phyloP scores from a whole-genome alignment of 805 yeast species.

The Ogataea sp. region DNA sequence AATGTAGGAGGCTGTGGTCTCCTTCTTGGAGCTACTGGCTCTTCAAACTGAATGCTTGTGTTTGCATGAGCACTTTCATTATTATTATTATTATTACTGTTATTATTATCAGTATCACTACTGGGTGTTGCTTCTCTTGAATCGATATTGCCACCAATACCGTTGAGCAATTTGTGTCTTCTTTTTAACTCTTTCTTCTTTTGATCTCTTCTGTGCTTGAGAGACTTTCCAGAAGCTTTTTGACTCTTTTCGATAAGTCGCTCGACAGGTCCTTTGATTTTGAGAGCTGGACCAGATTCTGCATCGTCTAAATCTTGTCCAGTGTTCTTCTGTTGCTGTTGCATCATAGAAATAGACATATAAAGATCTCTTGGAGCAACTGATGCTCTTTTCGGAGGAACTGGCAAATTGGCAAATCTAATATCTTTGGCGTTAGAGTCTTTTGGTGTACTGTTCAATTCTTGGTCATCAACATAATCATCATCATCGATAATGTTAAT shows the following conservation, averaged over 20 bases:
- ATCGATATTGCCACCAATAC: no score
- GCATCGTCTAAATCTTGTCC: conserved; percentile 27
- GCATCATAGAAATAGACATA: conserved; percentile 76
- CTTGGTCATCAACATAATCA: not conserved
- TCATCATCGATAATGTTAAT: no score
- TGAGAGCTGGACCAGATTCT: conserved; percentile 71
- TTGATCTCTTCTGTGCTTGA: conserved; percentile 15
- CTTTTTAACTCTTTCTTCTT: conserved; percentile 11
- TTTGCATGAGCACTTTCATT: no score
- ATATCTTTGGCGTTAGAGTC: conserved; percentile 26
- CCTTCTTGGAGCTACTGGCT: conserved; percentile 6
- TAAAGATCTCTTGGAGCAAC: conserved; percentile 79
- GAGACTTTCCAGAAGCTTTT: conserved; percentile 15
- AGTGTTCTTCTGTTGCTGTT: conserved; percentile 50
- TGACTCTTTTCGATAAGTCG: conserved; percentile 17
- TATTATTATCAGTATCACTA: no score
- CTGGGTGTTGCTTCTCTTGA: no score
- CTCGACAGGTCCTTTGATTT: conserved; percentile 73
- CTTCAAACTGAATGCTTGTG: conserved; percentile 15
- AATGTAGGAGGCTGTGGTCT: not conserved
- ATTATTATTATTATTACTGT: no score
- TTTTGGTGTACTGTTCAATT: no score
- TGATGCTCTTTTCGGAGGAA: conserved; percentile 34
- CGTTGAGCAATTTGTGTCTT: no score
- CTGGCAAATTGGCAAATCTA: conserved; percentile 54